phyloP scores from a whole-genome alignment of 2,329 filamentous ascomycete genomes.

The Domatiomyces globalis region DNA sequence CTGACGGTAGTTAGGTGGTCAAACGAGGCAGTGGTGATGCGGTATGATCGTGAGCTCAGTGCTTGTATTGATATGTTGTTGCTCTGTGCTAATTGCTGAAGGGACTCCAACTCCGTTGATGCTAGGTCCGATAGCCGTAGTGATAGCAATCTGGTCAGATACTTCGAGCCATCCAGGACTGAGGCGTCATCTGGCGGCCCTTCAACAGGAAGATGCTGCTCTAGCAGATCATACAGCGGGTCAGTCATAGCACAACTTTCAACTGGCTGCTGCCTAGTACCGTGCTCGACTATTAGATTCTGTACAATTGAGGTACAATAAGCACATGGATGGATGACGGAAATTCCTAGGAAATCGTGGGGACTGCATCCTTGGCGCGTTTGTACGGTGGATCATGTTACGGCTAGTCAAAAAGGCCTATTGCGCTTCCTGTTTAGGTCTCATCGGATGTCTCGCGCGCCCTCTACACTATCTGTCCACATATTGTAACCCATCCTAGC shows the following conservation, averaged over 20 bases:
- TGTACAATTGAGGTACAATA: background rate
- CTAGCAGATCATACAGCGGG: slow-evolving; percentile 59
- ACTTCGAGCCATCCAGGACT: slow-evolving; percentile 37
- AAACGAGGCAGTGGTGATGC: slow-evolving; percentile 66
- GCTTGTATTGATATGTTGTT: slow-evolving; percentile 70
- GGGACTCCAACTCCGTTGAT: slow-evolving; percentile 59
- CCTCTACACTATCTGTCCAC: no score
- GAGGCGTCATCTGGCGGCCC: slow-evolving; percentile 26
- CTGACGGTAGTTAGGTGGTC: slow-evolving; percentile 60
- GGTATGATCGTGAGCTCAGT: slow-evolving; percentile 79
- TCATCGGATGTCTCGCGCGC: no score
- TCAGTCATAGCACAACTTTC: slow-evolving; percentile 43
- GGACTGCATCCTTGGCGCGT: background rate
- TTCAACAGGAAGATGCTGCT: slow-evolving; percentile 40
- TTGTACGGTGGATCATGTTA: background rate
- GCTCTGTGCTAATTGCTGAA: slow-evolving; percentile 70
- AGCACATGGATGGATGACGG: slow-evolving; percentile 3
- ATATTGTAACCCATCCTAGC: no score
- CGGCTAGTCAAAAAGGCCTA: background rate
- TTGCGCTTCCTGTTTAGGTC: background rate
- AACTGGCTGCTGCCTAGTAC: background rate
- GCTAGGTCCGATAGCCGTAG: slow-evolving; percentile 60
- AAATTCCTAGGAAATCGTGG: background rate
- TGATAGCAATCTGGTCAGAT: slow-evolving; percentile 64
- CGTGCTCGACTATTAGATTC: background rate